Base-by-base conservation (phyloP, 305 asterid genomes). In the Vinca major region DNA sequence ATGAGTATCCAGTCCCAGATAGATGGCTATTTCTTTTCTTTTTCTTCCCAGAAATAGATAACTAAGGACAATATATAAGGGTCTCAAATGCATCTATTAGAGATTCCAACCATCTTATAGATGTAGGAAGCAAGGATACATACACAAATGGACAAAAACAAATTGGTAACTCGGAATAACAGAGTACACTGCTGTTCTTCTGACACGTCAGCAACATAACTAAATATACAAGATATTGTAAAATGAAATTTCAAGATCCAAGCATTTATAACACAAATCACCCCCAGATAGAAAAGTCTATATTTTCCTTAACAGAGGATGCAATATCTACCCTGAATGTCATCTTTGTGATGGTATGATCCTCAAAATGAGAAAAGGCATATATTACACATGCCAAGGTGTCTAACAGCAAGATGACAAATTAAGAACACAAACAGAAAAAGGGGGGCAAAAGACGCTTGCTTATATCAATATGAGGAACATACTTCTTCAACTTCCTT, bases 401-500 rank as follows among this genome's bases (percentile, higher is more conserved):
- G 33, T 26, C 33, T 26, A 26, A 26, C 33, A 26, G 33, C 1
- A 26, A 26, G 33, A 26, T 26, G 33, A 26, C 33, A 0, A 26
- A 0, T 26, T 26, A 26, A 26, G 33, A 26, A 26, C 33, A 26
- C 33, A 26, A 26, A 26, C 33, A 26, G 33, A 26, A 26, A 26
- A 26, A 26, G 33, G 33, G 33, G 33, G 33, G 1, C 33, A 26
- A 26, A 26, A 26, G 33, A 26, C 1, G 33, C 11, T 45, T 45
- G 10, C 45, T 36, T 37, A 2, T 37, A 16, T 6, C 26, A 60
- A 58, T 5, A 60, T 39, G 39, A 68, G 73, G 55, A 78, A 72
- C 87, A 61, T 88, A 93, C 99, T 78, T 87, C 96, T 83, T 91
- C 99, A 78, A 93, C 88, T 73, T 93, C 96, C 83, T 83, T 89